Evolutionary conservation across 129 eudicot genomes (phyloP).

Genomic region (Chrysanthemum lavandulifolium): DNA sequence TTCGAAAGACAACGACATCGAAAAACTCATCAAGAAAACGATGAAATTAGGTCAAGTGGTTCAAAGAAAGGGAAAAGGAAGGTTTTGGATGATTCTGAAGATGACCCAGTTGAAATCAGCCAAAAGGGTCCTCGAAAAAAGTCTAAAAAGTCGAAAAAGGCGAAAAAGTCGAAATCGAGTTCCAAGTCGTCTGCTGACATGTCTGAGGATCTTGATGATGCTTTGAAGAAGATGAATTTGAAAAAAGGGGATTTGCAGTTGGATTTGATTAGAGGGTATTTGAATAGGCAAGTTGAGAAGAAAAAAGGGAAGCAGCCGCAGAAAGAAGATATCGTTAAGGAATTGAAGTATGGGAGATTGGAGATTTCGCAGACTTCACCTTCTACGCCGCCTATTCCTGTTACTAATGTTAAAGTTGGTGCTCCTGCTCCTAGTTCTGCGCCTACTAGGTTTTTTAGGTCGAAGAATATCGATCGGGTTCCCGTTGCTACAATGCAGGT

Average conservation of each 20-base stretch:
- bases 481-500: conserved; percentile 87
- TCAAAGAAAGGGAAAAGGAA: conserved; percentile 24
- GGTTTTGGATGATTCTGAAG: too few species aligned
- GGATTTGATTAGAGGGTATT: conserved; percentile 72
- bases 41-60: conserved; percentile 13
- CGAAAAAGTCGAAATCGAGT: conserved; percentile 6
- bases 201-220: conserved; percentile 72
- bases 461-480: conserved; percentile 71
- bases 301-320: conserved; percentile 50
- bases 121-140: conserved; percentile 18
- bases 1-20: conserved; percentile 43
- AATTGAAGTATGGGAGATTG: conserved; percentile 74
- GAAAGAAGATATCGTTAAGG: conserved; percentile 41
- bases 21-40: conserved; percentile 26
- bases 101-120: background rate
- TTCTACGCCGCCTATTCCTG: conserved; percentile 27
- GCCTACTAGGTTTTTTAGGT: conserved; percentile 60
- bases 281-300: conserved; percentile 72
- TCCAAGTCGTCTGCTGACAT: conserved; percentile 35
- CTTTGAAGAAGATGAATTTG: conserved; percentile 71
- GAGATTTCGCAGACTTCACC: conserved; percentile 49
- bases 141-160: conserved; percentile 13
- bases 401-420: conserved; percentile 69
- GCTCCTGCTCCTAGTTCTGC: conserved; percentile 25
- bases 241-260: conserved; percentile 72